Conservation (phyloP, 2,329 filamentous ascomycete species). For the Ramularia endophylla region DNA sequence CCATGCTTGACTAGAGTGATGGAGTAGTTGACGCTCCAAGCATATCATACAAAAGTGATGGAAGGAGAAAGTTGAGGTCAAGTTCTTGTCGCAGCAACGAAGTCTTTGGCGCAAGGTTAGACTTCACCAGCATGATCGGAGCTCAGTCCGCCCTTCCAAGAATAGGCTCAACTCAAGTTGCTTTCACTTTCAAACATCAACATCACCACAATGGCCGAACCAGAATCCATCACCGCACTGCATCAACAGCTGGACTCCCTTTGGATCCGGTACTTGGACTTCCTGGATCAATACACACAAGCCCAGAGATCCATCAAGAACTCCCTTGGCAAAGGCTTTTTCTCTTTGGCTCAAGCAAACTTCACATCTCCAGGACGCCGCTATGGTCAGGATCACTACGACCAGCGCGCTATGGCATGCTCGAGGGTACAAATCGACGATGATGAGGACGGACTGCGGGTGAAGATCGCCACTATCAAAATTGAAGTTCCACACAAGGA, state of each 20-base stretch:
- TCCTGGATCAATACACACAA: slow-evolving; percentile 61
- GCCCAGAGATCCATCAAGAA: slow-evolving; percentile 51
- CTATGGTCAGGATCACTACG: slow-evolving; percentile 66
- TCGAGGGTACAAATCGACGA: slow-evolving; percentile 5
- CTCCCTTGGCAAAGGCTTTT: slow-evolving; percentile 47
- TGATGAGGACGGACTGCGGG: not conserved
- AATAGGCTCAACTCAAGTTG: too few relatives aligned
- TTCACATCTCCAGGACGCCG: slow-evolving; percentile 55
- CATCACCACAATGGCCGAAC: not conserved
- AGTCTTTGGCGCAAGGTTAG: too few relatives aligned
- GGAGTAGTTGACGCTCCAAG: too few relatives aligned
- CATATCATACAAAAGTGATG: too few relatives aligned
- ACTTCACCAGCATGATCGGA: too few relatives aligned
- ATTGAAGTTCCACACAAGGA: not conserved
- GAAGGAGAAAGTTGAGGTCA: too few relatives aligned
- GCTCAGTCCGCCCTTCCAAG: too few relatives aligned
- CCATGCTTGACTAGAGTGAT: too few relatives aligned
- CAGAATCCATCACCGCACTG: slow-evolving; percentile 16
- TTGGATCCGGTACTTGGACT: slow-evolving; percentile 58
- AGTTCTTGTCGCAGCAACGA: too few relatives aligned
- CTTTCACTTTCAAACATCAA: too few relatives aligned
- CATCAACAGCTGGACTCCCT: slow-evolving; percentile 53
- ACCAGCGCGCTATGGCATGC: slow-evolving; percentile 47
- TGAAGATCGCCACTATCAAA: not conserved
- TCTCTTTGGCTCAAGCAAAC: slow-evolving; percentile 65